Conservation (phyloP, 441 rosid genomes). For the Erysimum cheiri region DNA sequence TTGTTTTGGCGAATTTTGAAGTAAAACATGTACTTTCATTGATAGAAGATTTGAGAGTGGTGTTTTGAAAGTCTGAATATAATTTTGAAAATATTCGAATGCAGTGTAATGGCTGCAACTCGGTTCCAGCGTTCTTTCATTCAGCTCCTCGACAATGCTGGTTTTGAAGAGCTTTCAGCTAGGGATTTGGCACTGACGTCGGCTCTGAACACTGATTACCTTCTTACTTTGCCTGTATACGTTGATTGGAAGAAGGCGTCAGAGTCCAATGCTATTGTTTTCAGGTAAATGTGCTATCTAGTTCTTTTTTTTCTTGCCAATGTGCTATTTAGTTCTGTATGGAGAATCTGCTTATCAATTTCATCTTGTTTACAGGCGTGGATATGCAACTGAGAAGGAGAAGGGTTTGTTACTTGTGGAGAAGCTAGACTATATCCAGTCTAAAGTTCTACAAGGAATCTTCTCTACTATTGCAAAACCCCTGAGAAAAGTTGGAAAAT, state of each 20-base stretch:
- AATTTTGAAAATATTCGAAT: slow-evolving; percentile 32
- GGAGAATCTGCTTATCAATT: slow-evolving; percentile 10
- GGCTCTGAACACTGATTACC: slow-evolving; percentile 90
- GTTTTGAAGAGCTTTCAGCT: slow-evolving; percentile 92
- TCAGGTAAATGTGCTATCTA: slow-evolving; percentile 56
- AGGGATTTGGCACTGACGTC: slow-evolving; percentile 87
- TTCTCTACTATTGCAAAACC: slow-evolving; percentile 79
- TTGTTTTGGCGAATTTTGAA: background rate
- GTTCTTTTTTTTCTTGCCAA: background rate
- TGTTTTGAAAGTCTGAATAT: slow-evolving; percentile 20
- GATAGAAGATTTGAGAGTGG: background rate
- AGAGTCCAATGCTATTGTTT: slow-evolving; percentile 88
- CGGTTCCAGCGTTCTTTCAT: slow-evolving; percentile 93
- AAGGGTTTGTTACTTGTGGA: slow-evolving; percentile 86
- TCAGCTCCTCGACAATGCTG: slow-evolving; percentile 89
- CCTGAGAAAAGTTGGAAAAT: slow-evolving; percentile 66
- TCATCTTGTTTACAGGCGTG: slow-evolving; percentile 67
- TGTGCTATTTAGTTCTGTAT: background rate
- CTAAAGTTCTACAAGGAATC: slow-evolving; percentile 71
- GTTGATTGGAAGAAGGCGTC: slow-evolving; percentile 95
- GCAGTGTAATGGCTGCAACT: slow-evolving; percentile 78
- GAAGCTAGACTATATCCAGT: slow-evolving; percentile 93
- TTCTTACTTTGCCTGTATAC: slow-evolving; percentile 86
- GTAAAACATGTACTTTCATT: background rate
- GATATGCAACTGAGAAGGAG: slow-evolving; percentile 94